Base-by-base conservation (phyloP, 2,329 filamentous ascomycete species). In the Cladosporium sp. region DNA sequence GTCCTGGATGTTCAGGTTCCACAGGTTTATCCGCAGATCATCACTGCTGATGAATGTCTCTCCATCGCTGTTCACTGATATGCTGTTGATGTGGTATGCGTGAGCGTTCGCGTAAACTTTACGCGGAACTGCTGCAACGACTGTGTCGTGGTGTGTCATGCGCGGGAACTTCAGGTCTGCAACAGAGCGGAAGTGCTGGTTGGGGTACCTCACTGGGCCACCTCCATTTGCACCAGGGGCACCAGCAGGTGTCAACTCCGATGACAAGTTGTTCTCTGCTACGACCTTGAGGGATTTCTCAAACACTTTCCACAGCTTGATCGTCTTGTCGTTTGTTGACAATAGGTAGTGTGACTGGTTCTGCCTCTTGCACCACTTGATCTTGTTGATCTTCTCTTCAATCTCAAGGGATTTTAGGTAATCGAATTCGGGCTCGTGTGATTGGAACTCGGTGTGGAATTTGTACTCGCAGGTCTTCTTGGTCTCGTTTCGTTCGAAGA, bases 401-500 rank as follows among this genome's bases (percentile, higher is more conserved):
- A 99, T 99, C 82, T 99, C 95, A 74, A 99, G 87, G 38, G 95
- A 99, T 82, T 99, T 99, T 71, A 99, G 88, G 80, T 99, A 99
- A 81, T 99, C 95, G 80, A 99, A 99, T 81, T 99, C 95, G 70
- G 95, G 95, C 79, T 99, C 95, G 83, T 99, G 95, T 74, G 95
- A 99, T 84, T 99, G 95, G 76, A 99, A 99, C 78, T 99, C 95
- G 79, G 95, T 99, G 81, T 99, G 95, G 80, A 99, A 99, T 81
- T 98, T 99, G 86, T 99, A 99, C 81, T 99, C 95, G 87, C 95
- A 99, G 60, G 95, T 98, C 88, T 98, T 99, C 89, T 99, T 98
- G 78, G 94, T 97, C 82, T 98, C 95, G 77, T 99, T 99, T 73
- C 95, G 87, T 82, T 95, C 92, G 75, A 95, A 95, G 68, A 95